Base-by-base conservation (phyloP, 1,284 basidiomycete genomes). In the Ustilago trichophora region DNA sequence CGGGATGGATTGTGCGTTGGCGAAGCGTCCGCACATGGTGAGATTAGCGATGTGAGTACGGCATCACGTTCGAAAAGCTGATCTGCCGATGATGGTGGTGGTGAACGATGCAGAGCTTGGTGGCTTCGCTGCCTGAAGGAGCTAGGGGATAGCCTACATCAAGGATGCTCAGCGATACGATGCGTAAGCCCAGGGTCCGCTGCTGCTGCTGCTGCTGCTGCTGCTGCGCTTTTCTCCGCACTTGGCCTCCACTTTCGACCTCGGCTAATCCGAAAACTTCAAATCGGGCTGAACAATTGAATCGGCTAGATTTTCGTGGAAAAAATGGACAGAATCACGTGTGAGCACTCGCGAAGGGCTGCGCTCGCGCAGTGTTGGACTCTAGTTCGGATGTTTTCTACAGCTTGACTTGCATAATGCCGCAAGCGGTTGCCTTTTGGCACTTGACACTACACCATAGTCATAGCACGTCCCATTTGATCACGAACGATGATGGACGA, bases 21-120 rank as follows among this genome's bases (percentile, higher is more conserved):
- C 68, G 24, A 76, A 76, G 19, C 74, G 62, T 6, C 74, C 72
- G 34, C 74, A 76, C 74, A 76, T 76, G 35, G 3, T 51, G 44
- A 1, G 8, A n/a, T 4, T 12, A 6, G 15, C n/a, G 36, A 32
- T 58, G 38, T 41, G 29, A 18, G n/a, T n/a, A 18, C 29, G 19
- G 24, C 32, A 13, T 41, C n/a, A n/a, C n/a, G n/a, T n/a, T n/a
- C n/a, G n/a, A n/a, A n/a, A n/a, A n/a, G n/a, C n/a, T n/a, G n/a
- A n/a, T n/a, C n/a, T n/a, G n/a, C n/a, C n/a, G 32, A 33, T 35
- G 10, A n/a, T 46, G 26, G 10, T 29, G 25, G 2, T 12, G 42
- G 7, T 21, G 32, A 31, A 27, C n/a, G n/a, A n/a, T n/a, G n/a
- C n/a, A n/a, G n/a, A n/a, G n/a, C n/a, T n/a, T n/a, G n/a, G n/a